phyloP scores from a whole-genome alignment of 1,284 basidiomycete species.

The Sanghuangporus baumii region DNA sequence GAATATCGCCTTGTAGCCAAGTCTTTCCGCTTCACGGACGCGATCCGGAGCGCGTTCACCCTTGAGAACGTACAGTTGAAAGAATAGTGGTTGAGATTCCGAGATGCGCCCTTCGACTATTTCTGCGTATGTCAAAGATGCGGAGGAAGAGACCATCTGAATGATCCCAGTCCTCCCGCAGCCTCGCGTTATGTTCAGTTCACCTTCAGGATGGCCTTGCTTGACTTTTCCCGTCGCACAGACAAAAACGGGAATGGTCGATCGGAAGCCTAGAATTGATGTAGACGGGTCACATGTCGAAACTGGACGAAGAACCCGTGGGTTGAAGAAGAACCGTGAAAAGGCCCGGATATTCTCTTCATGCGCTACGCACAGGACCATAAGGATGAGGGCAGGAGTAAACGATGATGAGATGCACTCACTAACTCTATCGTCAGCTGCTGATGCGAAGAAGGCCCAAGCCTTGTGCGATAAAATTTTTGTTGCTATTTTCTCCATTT shows the following conservation, averaged over 20 bases:
- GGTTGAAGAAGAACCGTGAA: slow-evolving; percentile 75
- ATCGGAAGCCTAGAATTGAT: slow-evolving; percentile 67
- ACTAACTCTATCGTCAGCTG: slow-evolving; percentile 80
- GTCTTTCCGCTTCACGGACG: slow-evolving; percentile 61
- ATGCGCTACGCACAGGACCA: slow-evolving; percentile 37
- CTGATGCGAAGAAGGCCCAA: slow-evolving; percentile 77
- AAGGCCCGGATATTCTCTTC: slow-evolving; percentile 71
- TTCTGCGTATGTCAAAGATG: slow-evolving; percentile 71
- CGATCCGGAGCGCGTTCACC: slow-evolving; percentile 69
- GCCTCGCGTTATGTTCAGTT: slow-evolving; percentile 78
- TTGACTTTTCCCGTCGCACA: slow-evolving; percentile 86
- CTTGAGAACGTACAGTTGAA: slow-evolving; percentile 83
- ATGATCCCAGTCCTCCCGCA: slow-evolving; percentile 70
- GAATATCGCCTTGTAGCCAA: slow-evolving; percentile 84
- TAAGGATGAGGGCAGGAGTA: neutral
- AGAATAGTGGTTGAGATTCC: slow-evolving; percentile 70
- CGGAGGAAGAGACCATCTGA: slow-evolving; percentile 87
- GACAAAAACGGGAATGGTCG: slow-evolving; percentile 80
- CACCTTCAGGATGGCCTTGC: slow-evolving; percentile 84
- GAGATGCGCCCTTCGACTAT: slow-evolving; percentile 56
- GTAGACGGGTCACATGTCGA: slow-evolving; percentile 69
- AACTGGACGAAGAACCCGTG: slow-evolving; percentile 73
- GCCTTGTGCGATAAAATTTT: slow-evolving; percentile 68
- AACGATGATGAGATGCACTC: slow-evolving; percentile 25
- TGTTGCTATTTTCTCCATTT: slow-evolving; percentile 71